Evolutionary conservation across 2,329 filamentous ascomycete genomes (phyloP).

Genomic region (Lasiodiplodia gonubiensis): DNA sequence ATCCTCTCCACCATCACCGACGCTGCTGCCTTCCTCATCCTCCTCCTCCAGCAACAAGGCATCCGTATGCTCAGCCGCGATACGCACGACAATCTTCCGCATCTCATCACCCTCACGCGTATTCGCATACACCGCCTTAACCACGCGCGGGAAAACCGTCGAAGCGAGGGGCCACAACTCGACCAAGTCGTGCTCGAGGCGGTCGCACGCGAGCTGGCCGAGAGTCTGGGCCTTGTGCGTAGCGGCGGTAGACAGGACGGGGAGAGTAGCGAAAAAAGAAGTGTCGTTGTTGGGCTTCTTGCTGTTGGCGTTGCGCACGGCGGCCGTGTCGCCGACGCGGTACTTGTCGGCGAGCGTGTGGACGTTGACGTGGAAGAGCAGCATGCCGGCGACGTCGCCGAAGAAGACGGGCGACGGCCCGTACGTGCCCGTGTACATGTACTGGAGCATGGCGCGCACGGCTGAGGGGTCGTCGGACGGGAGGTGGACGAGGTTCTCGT

Average conservation of each 20-base stretch:
- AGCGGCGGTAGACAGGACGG: no score
- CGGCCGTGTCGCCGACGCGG: background rate
- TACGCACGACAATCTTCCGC: background rate
- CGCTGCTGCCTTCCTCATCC: no score
- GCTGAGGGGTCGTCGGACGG: background rate
- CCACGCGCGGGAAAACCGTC: background rate
- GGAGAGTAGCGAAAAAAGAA: no score
- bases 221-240: background rate
- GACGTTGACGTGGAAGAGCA: background rate
- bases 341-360: background rate
- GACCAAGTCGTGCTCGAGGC: background rate
- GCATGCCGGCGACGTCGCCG: background rate
- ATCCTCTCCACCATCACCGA: background rate
- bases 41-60: background rate
- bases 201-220: background rate
- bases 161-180: background rate
- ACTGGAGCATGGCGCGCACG: constrained; percentile 25
- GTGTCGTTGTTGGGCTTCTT: background rate
- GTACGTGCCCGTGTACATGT: constrained; percentile 28
- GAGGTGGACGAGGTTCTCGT: background rate
- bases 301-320: background rate
- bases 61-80: background rate
- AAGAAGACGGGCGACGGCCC: background rate
- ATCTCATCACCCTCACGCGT: background rate
- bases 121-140: background rate